These are phyloP conservation scores for Byssoonygena ceratinophila DNA, from an alignment of 2,329 filamentous ascomycete genomes.

Conservation along the genomic window DNA sequence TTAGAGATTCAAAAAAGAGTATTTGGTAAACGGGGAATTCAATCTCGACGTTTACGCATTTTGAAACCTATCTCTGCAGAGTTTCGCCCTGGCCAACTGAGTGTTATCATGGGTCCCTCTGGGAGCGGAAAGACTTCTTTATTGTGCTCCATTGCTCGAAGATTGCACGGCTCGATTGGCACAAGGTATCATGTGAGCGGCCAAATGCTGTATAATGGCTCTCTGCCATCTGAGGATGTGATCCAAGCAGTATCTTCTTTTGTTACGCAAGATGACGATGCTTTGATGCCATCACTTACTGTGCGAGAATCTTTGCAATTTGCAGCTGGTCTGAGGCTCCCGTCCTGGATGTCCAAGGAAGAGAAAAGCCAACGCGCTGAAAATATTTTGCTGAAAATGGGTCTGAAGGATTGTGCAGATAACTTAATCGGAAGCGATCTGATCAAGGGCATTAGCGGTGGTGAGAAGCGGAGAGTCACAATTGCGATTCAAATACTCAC, in stretches of 20 bases:
- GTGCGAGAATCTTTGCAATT: conserved; percentile 64
- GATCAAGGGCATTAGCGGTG: conserved; percentile 68
- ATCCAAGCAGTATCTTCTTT: conserved; percentile 64
- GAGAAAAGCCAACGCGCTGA: conserved; percentile 60
- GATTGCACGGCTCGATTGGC: conserved; percentile 51
- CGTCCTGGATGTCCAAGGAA: conserved; percentile 56
- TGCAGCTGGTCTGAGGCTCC: conserved; percentile 59
- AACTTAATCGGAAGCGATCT: conserved; percentile 62
- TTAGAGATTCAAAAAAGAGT: conserved; percentile 55
- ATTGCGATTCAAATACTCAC: conserved; percentile 70
- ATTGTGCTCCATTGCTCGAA: conserved; percentile 60
- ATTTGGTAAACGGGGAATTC: conserved; percentile 36
- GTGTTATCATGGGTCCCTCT: conserved; percentile 71
- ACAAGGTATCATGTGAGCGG: conserved; percentile 55
- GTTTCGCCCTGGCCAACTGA: conserved; percentile 58
- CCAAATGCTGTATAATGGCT: conserved; percentile 58
- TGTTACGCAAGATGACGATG: conserved; percentile 69
- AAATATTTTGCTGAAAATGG: conserved; percentile 62
- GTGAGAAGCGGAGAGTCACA: conserved; percentile 66
- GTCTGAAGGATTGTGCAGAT: conserved; percentile 66
- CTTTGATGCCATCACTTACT: conserved; percentile 60
- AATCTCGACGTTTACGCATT: conserved; percentile 39
- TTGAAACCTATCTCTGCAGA: conserved; percentile 55
- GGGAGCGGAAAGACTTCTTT: conserved; percentile 67
- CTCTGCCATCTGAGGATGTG: conserved; percentile 56